Percentiles rank a stretch among this genome's conserved stretches.
Conservation (phyloP, 2,329 filamentous ascomycete species). For the Calycina herbarum region DNA sequence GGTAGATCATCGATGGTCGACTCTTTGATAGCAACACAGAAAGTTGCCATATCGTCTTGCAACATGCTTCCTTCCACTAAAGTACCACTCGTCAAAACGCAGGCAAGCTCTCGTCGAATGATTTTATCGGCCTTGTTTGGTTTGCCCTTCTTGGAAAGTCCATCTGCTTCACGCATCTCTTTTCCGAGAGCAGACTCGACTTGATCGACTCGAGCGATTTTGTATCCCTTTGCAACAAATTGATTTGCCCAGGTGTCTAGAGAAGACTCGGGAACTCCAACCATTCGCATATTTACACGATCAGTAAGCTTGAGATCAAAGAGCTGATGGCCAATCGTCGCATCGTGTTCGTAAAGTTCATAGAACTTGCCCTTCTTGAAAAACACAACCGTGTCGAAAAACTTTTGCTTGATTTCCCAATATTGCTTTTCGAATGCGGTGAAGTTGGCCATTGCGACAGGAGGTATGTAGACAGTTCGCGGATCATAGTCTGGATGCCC, state of each 20-base stretch:
- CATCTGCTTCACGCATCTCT: constrained; percentile 94
- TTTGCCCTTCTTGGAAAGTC: constrained; percentile 42
- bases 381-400: constrained; percentile 96
- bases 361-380: constrained; percentile 99
- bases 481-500: constrained; percentile 89
- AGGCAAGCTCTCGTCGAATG: constrained; percentile 86
- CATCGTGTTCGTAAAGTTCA: constrained; percentile 96
- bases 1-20: constrained; percentile 69
- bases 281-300: constrained; percentile 99
- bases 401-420: constrained; percentile 98
- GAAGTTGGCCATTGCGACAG: constrained; percentile 75
- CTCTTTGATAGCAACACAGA: constrained; percentile 93
- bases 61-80: constrained; percentile 96
- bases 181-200: constrained; percentile 95
- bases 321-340: constrained; percentile 90
- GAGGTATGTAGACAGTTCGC: constrained; percentile 86
- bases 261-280: constrained; percentile 92
- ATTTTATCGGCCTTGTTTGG: constrained; percentile 78
- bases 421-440: constrained; percentile 97
- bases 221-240: constrained; percentile 96
- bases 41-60: constrained; percentile 96
- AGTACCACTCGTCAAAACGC: constrained; percentile 88
- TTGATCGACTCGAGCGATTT: constrained; percentile 94
- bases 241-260: constrained; percentile 98
- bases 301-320: constrained; percentile 98